These are phyloP conservation scores for Phialophora macrospora DNA, from an alignment of 2,329 filamentous ascomycete species.

Conservation along the genomic window DNA sequence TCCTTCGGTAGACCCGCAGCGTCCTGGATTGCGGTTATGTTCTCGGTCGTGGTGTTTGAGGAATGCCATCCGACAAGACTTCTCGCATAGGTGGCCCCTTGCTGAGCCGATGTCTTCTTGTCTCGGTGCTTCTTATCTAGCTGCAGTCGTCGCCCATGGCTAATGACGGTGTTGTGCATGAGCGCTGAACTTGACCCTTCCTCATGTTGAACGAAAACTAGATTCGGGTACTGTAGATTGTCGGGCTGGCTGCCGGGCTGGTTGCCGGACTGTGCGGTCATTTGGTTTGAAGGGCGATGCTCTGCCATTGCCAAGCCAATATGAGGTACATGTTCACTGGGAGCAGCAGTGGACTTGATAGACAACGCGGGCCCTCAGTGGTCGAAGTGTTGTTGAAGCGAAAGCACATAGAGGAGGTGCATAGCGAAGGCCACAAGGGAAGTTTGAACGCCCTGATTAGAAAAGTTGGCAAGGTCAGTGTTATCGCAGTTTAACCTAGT, in stretches of 20 bases:
- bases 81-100: neutral
- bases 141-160: neutral
- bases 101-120: neutral
- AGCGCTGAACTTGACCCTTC: neutral
- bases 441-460: neutral
- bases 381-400: neutral
- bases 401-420: neutral
- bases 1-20: neutral
- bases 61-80: slow-evolving; percentile 1
- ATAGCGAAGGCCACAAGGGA: too few species aligned
- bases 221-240: neutral
- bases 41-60: neutral
- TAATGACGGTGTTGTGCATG: neutral
- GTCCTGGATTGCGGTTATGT: neutral
- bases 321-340: neutral
- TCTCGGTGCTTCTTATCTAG: neutral
- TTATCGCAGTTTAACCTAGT: too few species aligned
- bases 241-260: too few species aligned
- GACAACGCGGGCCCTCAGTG: too few species aligned
- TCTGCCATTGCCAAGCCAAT: neutral
- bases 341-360: neutral
- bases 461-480: neutral
- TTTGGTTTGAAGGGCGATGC: neutral
- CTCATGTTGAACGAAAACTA: neutral
- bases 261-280: neutral